These are phyloP conservation scores for Schizopora paradoxa DNA, from an alignment of 1,284 basidiomycete genomes.

Conservation along the genomic window DNA sequence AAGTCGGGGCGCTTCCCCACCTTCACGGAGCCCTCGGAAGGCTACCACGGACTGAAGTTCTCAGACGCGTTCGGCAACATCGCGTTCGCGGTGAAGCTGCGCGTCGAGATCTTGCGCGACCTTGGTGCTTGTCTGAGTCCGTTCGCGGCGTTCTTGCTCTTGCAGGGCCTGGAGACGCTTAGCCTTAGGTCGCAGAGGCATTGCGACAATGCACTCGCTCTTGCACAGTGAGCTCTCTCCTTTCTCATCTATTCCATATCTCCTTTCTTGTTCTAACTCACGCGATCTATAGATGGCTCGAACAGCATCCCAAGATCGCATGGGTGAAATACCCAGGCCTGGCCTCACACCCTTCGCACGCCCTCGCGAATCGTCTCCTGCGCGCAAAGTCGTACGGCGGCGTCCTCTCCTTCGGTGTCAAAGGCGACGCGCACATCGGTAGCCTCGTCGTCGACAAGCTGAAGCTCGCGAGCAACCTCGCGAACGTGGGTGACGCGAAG, in stretches of 20 bases:
- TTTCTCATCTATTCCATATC: background rate
- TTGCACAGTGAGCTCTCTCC: conserved; percentile 54
- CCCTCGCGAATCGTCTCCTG: conserved; percentile 53
- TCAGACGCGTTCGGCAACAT: conserved; percentile 69
- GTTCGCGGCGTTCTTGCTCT: conserved; percentile 77
- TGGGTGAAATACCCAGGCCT: conserved; percentile 87
- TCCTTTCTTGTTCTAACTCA: conserved; percentile 18
- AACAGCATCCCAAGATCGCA: conserved; percentile 62
- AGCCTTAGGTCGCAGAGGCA: conserved; percentile 76
- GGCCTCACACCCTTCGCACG: conserved; percentile 57
- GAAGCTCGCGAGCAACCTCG: conserved; percentile 70
- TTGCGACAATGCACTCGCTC: conserved; percentile 65
- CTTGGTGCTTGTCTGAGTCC: conserved; percentile 74
- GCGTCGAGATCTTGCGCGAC: conserved; percentile 74
- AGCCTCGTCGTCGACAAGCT: conserved; percentile 70
- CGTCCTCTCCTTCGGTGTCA: conserved; percentile 78
- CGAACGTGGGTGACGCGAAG: conserved; percentile 77
- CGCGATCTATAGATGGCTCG: conserved; percentile 68
- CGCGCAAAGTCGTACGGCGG: conserved; percentile 65
- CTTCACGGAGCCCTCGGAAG: conserved; percentile 78
- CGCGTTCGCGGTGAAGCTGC: conserved; percentile 72
- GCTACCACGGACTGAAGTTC: conserved; percentile 78
- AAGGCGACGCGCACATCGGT: conserved; percentile 57
- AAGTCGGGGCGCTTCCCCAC: conserved; percentile 73
- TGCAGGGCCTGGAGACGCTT: conserved; percentile 86